Evolutionary conservation across 2,329 filamentous ascomycete species (phyloP), one percentile per base, ranked within the genome.

Genomic region (Stagonosporopsis chrysanthemi): DNA sequence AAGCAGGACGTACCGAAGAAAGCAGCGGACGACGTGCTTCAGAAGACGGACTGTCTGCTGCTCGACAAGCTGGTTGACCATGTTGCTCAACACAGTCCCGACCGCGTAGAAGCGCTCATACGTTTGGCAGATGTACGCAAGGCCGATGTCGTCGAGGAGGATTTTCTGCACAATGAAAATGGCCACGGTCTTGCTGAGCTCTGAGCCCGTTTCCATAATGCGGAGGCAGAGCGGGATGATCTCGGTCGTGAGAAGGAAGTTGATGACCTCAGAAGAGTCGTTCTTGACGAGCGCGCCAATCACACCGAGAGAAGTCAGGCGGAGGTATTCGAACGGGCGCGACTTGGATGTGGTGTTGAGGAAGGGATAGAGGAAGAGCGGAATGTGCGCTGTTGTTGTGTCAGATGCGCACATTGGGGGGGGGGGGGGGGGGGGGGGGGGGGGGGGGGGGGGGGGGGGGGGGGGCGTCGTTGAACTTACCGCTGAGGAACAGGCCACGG

Each of bases 101-200:
- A 99, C 95, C 7, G 95, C 95, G 69, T 98, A 99, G 79, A 99
- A 99, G 19, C 95, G 87, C 82, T 99, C 95, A 71, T 99, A 99
- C 0, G 95, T 99, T 64, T 96, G 94, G 79, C 95, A 99, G 57
- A 99, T 99, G 78, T 99, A 99, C 72, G 95, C 95, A 61, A 99
- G 84, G 4, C 95, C 95, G 70, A 96, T 94, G 71, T 99, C 95
- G 73, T 99, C 95, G 2, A 99, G 86, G 49, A 99, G 81, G 24
- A 99, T 99, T 84, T 99, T 99, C 79, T 99, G 95, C 17, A 99
- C 95, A 70, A 99, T 99, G 81, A 99, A 99, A 70, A 99, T 99
- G 56, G 95, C 95, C 14, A 99, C 95, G 0, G 95, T 99, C 83
- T 99, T 99, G 83, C 92, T 97, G 59, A 99, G 85, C 79, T 99